Conservation (phyloP, 148 eudicot genomes). For the Cornus controversa region DNA sequence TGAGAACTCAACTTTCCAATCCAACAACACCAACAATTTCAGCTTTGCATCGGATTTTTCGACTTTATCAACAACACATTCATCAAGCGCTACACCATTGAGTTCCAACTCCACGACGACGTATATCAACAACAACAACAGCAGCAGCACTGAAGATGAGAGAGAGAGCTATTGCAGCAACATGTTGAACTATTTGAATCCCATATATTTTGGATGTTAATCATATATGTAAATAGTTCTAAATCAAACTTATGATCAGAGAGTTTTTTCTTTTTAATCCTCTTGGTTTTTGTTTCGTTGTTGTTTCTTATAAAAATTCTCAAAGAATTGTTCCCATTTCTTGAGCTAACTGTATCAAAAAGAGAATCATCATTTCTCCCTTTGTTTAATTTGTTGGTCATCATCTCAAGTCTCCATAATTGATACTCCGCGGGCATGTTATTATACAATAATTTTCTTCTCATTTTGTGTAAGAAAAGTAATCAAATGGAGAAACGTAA, state of each 20-base stretch:
- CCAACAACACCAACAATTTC: constrained; percentile 34
- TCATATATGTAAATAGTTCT: constrained; percentile 49
- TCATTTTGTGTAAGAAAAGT: background rate
- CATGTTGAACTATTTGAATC: constrained; percentile 55
- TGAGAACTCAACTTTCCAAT: constrained; percentile 31
- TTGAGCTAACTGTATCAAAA: background rate
- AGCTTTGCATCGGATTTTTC: constrained; percentile 51
- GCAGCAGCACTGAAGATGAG: constrained; percentile 56
- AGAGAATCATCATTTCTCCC: too few species aligned
- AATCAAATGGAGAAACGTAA: constrained; percentile 5
- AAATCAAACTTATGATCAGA: background rate
- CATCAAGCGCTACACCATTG: constrained; percentile 64
- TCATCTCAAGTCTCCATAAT: background rate
- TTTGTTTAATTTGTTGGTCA: background rate
- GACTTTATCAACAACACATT: too few species aligned
- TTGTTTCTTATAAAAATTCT: constrained; percentile 7
- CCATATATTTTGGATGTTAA: constrained; percentile 34
- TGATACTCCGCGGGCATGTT: background rate
- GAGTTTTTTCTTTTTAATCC: background rate
- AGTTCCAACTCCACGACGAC: constrained; percentile 53
- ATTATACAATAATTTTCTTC: background rate
- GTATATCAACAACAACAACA: constrained; percentile 16
- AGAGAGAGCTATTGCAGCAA: constrained; percentile 68
- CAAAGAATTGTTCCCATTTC: background rate
- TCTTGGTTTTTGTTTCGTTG: background rate